Percentiles rank a stretch among this genome's conserved stretches.
phyloP scores from a whole-genome alignment of 2,329 filamentous ascomycete genomes.

The Hirsutella thompsonii region DNA sequence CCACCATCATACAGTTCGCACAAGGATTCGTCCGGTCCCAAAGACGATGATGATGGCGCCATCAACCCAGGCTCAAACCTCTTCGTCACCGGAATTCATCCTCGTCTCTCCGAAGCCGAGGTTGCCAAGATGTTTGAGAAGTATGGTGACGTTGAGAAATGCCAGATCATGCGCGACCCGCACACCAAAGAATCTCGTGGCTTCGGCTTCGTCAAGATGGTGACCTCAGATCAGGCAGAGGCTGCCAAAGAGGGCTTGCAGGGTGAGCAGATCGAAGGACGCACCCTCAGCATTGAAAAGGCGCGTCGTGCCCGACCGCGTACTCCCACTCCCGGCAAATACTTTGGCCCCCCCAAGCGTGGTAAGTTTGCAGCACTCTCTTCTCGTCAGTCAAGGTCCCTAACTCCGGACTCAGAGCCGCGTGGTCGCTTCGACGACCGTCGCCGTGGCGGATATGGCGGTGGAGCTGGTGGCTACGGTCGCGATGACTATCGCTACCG shows the following conservation, averaged over 20 bases:
- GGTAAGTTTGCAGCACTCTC: slow-evolving; percentile 43
- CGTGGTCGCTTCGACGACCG: slow-evolving; percentile 44
- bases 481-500: slow-evolving; percentile 48
- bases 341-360: slow-evolving; percentile 96
- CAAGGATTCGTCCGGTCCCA: slow-evolving; percentile 39
- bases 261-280: slow-evolving; percentile 87
- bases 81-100: slow-evolving; percentile 97
- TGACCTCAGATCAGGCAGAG: slow-evolving; percentile 86
- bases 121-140: slow-evolving; percentile 95
- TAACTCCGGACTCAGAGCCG: slow-evolving; percentile 23
- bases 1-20: background rate
- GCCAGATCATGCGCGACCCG: slow-evolving; percentile 98
- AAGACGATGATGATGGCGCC: slow-evolving; percentile 57
- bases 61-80: slow-evolving; percentile 94
- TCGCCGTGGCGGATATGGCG: slow-evolving; percentile 47
- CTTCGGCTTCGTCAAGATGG: slow-evolving; percentile 99
- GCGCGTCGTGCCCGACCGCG: slow-evolving; percentile 88
- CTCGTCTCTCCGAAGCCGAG: slow-evolving; percentile 77
- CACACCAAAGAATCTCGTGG: slow-evolving; percentile 98
- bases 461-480: slow-evolving; percentile 29
- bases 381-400: no score
- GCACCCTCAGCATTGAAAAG: slow-evolving; percentile 97
- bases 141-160: slow-evolving; percentile 97
- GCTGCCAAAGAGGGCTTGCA: slow-evolving; percentile 93
- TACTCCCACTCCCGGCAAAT: slow-evolving; percentile 95